phyloP scores from a whole-genome alignment of 495 filamentous ascomycete species.

The Penicillium turbatum region DNA sequence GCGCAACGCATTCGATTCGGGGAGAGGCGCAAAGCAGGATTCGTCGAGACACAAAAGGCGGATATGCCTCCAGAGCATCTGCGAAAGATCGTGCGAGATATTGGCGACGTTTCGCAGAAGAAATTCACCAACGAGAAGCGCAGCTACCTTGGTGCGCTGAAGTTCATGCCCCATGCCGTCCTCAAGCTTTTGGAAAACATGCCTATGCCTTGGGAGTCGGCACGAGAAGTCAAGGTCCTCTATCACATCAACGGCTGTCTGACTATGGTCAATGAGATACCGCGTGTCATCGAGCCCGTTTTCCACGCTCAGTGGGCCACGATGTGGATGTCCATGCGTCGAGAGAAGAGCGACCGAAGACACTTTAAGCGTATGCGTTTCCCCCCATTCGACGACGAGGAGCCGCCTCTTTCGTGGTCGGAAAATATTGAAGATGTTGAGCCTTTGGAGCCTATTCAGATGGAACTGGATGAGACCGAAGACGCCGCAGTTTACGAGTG shows the following conservation, averaged over 20 bases:
- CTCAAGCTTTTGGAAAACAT: slow-evolving; percentile 98
- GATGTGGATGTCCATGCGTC: slow-evolving; percentile 98
- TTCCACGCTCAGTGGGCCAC: slow-evolving; percentile 99
- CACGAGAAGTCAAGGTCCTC: slow-evolving; percentile 91
- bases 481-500: slow-evolving; percentile 88
- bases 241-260: slow-evolving; percentile 98
- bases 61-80: slow-evolving; percentile 99
- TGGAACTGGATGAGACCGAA: slow-evolving; percentile 97
- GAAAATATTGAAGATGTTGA: slow-evolving; percentile 99
- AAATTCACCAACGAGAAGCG: slow-evolving; percentile 99
- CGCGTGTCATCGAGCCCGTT: slow-evolving; percentile 94
- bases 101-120: slow-evolving; percentile 98
- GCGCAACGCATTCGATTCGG: slow-evolving; percentile 89
- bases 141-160: slow-evolving; percentile 93
- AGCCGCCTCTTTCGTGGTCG: slow-evolving; percentile 94
- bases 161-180: slow-evolving; percentile 99
- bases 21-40: slow-evolving; percentile 94
- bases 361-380: slow-evolving; percentile 99
- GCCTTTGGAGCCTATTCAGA: slow-evolving; percentile 95
- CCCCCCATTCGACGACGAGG: slow-evolving; percentile 98
- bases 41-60: slow-evolving; percentile 95
- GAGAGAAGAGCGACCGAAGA: slow-evolving; percentile 93
- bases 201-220: slow-evolving; percentile 99
- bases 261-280: slow-evolving; percentile 95
- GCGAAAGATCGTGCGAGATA: slow-evolving; percentile 97